Evolutionary conservation across 148 eudicot species (phyloP).

Genomic region (Pharnaceum exiguum): DNA sequence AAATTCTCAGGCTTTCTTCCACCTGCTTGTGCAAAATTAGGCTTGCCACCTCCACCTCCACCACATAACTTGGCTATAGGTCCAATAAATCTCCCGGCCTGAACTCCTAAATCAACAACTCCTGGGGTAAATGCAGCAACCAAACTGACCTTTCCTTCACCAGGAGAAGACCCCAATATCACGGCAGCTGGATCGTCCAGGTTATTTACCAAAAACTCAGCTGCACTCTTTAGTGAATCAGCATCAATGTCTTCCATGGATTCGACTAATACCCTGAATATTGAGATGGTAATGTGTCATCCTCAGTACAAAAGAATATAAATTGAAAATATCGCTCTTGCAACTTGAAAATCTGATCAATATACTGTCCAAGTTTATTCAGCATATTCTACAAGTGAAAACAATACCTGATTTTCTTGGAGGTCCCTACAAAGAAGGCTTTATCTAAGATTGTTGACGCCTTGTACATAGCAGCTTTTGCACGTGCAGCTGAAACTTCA

Average conservation of each 20-base stretch:
- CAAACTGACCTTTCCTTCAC: slow-evolving; percentile 77
- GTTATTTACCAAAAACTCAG: slow-evolving; percentile 55
- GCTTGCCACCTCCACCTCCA: slow-evolving; percentile 95
- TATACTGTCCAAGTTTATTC: too few species aligned
- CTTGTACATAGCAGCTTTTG: slow-evolving; percentile 77
- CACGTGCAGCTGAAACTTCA: slow-evolving; percentile 77
- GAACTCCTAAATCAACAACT: slow-evolving; percentile 63
- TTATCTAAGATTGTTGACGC: slow-evolving; percentile 60
- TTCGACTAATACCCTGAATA: slow-evolving; percentile 73
- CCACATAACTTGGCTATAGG: slow-evolving; percentile 88
- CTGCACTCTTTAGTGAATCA: slow-evolving; percentile 89
- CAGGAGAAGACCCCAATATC: slow-evolving; percentile 80
- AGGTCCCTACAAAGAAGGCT: slow-evolving; percentile 55
- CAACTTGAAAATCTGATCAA: too few species aligned
- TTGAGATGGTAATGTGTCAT: too few species aligned
- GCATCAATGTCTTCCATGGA: slow-evolving; percentile 88
- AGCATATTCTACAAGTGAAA: background rate
- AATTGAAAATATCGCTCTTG: too few species aligned
- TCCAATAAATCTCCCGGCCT: slow-evolving; percentile 89
- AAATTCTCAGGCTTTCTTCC: slow-evolving; percentile 84
- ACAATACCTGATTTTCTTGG: slow-evolving; percentile 50
- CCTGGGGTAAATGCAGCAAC: slow-evolving; percentile 84
- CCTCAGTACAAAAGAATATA: too few species aligned
- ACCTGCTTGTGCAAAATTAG: slow-evolving; percentile 95
- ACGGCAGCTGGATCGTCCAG: slow-evolving; percentile 88